Evolutionary conservation across 2,329 filamentous ascomycete genomes (phyloP).

Genomic region (Pestalotiopsis sp.): DNA sequence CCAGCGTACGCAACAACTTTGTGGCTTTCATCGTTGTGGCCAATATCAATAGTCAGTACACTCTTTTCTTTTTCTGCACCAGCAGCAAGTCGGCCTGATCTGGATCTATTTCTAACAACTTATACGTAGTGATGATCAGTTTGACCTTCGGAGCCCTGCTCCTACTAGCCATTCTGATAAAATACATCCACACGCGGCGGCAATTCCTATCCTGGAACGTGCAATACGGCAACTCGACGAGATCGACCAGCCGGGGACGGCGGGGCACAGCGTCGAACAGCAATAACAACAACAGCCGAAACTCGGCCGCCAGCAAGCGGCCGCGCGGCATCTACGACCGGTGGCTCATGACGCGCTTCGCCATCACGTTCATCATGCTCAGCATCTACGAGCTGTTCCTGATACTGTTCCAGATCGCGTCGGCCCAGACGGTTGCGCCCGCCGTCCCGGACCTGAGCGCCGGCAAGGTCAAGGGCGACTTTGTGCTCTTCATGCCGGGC

Average conservation of each 20-base stretch:
- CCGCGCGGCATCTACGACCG: constrained; percentile 34
- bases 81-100: not conserved
- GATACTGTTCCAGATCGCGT: constrained; percentile 31
- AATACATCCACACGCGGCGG: constrained; percentile 38
- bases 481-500: constrained; percentile 33
- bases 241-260: constrained; percentile 16
- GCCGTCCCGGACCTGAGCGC: constrained; percentile 29
- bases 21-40: constrained; percentile 34
- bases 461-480: constrained; percentile 27
- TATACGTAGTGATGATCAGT: constrained; percentile 33
- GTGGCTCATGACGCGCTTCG: constrained; percentile 37
- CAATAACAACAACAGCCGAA: not conserved
- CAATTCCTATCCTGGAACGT: constrained; percentile 27
- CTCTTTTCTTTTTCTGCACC: not conserved
- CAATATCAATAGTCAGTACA: constrained; percentile 34
- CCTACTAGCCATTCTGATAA: constrained; percentile 35
- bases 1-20: constrained; percentile 26
- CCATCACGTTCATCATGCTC: constrained; percentile 36
- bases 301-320: not conserved
- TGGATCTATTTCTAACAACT: not conserved
- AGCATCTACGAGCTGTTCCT: constrained; percentile 33
- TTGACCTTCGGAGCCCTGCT: constrained; percentile 32
- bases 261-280: not conserved
- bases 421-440: constrained; percentile 22
- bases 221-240: constrained; percentile 25